Evolutionary conservation across 495 filamentous ascomycete genomes (phyloP).

Genomic region (Tetracladium marchalianum): DNA sequence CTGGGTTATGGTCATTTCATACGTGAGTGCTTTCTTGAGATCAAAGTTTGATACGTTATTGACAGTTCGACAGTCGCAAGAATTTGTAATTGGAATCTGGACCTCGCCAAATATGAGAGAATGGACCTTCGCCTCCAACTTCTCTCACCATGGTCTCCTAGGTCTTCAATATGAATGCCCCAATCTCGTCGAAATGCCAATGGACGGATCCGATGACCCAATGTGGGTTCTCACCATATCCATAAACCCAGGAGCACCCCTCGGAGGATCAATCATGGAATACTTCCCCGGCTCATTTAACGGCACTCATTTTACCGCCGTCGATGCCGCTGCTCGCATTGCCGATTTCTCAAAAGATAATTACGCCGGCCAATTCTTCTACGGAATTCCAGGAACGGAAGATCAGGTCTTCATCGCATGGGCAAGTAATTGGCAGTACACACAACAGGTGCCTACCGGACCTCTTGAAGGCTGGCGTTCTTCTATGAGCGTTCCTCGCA

Average conservation of each 20-base stretch:
- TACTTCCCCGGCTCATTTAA: constrained; percentile 44
- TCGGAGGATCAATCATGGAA: constrained; percentile 38
- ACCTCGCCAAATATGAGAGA: constrained; percentile 41
- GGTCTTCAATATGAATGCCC: constrained; percentile 52
- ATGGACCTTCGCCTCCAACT: constrained; percentile 46
- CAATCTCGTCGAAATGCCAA: constrained; percentile 36
- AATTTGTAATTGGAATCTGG: constrained; percentile 42
- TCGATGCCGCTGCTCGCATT: constrained; percentile 30
- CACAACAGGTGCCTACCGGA: constrained; percentile 38
- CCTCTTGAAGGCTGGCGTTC: constrained; percentile 37
- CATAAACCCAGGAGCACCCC: constrained; percentile 48
- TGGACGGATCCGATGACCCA: constrained; percentile 23
- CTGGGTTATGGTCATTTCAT: constrained; percentile 41
- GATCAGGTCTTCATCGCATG: constrained; percentile 40
- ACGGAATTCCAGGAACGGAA: constrained; percentile 29
- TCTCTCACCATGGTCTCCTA: constrained; percentile 39
- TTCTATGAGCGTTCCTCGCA: constrained; percentile 38
- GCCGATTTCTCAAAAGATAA: constrained; percentile 48
- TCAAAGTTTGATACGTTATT: too few species aligned
- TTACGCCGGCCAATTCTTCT: constrained; percentile 46
- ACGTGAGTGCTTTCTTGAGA: constrained; percentile 8
- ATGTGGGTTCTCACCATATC: constrained; percentile 41
- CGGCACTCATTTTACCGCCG: constrained; percentile 32
- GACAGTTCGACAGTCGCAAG: constrained; percentile 17
- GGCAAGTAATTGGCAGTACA: constrained; percentile 55